phyloP scores from a whole-genome alignment of 306 rosid species.

The Myrica gale region DNA sequence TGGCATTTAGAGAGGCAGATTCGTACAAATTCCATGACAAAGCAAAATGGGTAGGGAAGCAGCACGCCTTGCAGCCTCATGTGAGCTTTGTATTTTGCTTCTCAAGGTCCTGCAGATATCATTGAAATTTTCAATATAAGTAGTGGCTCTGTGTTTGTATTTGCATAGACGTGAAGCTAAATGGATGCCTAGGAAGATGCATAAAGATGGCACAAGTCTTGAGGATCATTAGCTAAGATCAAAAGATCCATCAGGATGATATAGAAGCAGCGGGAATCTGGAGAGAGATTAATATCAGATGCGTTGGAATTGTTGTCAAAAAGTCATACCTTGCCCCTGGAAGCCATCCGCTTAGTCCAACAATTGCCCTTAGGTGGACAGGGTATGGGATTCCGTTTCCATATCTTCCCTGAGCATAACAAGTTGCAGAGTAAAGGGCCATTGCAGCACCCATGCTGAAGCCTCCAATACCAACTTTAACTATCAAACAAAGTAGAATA shows the following conservation, averaged over 20 bases:
- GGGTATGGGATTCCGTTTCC: slow-evolving; percentile 80
- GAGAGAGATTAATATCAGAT: background rate
- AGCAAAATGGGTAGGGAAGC: slow-evolving; percentile 72
- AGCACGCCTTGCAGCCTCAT: slow-evolving; percentile 86
- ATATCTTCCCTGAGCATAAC: slow-evolving; percentile 83
- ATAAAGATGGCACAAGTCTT: background rate
- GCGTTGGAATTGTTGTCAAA: background rate
- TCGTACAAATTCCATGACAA: slow-evolving; percentile 81
- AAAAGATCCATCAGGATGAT: background rate
- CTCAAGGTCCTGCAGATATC: slow-evolving; percentile 54
- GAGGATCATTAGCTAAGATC: slow-evolving; percentile 2
- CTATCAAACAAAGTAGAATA: slow-evolving; percentile 46
- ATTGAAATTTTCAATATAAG: background rate
- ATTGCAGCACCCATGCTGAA: slow-evolving; percentile 99
- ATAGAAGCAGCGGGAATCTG: slow-evolving; percentile 1
- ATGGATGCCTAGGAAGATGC: background rate
- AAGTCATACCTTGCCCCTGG: slow-evolving; percentile 87
- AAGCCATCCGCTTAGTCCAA: slow-evolving; percentile 99
- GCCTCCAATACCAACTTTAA: slow-evolving; percentile 95
- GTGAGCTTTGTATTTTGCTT: slow-evolving; percentile 80
- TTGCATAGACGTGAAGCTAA: no score
- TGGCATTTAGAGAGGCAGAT: slow-evolving; percentile 13
- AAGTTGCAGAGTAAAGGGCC: slow-evolving; percentile 94
- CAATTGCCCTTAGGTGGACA: slow-evolving; percentile 71
- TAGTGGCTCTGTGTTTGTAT: background rate